phyloP scores from a whole-genome alignment of 768 basidiomycete species.

The Pholiota microspora region DNA sequence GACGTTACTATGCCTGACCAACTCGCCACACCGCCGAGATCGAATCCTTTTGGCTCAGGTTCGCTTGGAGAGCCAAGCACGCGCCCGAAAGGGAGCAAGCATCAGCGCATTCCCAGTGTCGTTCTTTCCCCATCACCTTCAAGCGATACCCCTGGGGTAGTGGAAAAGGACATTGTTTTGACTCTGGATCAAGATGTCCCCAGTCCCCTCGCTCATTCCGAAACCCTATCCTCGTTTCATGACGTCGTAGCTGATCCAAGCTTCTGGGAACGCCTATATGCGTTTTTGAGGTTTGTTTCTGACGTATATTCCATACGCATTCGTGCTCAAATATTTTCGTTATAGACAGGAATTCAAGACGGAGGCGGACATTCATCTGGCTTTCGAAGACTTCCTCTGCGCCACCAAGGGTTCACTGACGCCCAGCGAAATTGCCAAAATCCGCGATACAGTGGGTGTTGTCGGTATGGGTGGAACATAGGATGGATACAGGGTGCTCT shows the following conservation, averaged over 20 bases:
- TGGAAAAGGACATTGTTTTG: slow-evolving; percentile 66
- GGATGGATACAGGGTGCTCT: too few relatives aligned
- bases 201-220: slow-evolving; percentile 37
- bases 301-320: neutral
- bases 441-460: slow-evolving; percentile 85
- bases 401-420: slow-evolving; percentile 80
- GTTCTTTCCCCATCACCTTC: slow-evolving; percentile 79
- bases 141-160: slow-evolving; percentile 28
- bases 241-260: slow-evolving; percentile 67
- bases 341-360: slow-evolving; percentile 60
- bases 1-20: slow-evolving; percentile 12
- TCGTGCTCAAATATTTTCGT: too few relatives aligned
- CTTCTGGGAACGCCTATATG: slow-evolving; percentile 75
- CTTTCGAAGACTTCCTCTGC: slow-evolving; percentile 86
- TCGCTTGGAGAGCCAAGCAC: slow-evolving; percentile 24
- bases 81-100: slow-evolving; percentile 31
- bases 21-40: slow-evolving; percentile 18
- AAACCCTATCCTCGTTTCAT: slow-evolving; percentile 57
- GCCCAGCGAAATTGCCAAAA: slow-evolving; percentile 86
- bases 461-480: slow-evolving; percentile 85
- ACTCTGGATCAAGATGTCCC: slow-evolving; percentile 57
- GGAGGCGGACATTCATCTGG: slow-evolving; percentile 60
- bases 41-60: slow-evolving; percentile 22
- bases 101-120: slow-evolving; percentile 73
- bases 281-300: slow-evolving; percentile 57